Conservation (phyloP, 306 rosid species). For the Crataegus laevigata region DNA sequence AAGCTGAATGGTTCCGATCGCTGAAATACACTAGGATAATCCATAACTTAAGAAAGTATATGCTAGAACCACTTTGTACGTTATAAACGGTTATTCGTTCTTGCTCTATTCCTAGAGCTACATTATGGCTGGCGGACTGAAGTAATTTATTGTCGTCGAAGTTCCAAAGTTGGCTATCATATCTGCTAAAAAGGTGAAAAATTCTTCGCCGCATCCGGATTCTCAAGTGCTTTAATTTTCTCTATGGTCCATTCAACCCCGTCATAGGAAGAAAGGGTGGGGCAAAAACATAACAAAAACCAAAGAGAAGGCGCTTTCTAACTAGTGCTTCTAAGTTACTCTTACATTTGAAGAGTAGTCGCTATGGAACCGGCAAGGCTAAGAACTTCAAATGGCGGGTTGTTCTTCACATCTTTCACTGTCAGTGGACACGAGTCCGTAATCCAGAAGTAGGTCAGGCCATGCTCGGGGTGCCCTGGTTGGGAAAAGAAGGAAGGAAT, state of each 20-base stretch:
- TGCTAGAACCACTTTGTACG: no score
- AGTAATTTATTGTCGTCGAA: not conserved
- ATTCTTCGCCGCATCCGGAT: not conserved
- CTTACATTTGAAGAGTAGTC: slow-evolving; percentile 58
- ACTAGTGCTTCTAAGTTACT: not conserved
- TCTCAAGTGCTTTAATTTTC: not conserved
- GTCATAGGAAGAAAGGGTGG: not conserved
- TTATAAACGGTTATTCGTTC: not conserved
- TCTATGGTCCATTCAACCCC: slow-evolving; percentile 5
- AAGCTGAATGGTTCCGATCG: no score
- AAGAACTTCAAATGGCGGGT: slow-evolving; percentile 80
- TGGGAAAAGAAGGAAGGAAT: not conserved
- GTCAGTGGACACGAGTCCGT: slow-evolving; percentile 92
- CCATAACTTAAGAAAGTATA: no score
- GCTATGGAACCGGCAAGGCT: slow-evolving; percentile 83
- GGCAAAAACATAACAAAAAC: not conserved
- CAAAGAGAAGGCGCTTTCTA: not conserved
- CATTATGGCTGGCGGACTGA: not conserved
- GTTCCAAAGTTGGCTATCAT: not conserved
- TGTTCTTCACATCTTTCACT: slow-evolving; percentile 58
- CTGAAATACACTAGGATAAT: no score
- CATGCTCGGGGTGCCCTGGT: slow-evolving; percentile 69
- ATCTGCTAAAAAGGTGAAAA: not conserved
- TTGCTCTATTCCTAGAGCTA: not conserved
- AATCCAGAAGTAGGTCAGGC: slow-evolving; percentile 84